Base-by-base conservation (phyloP, 495 filamentous ascomycete species). In the Lasiosphaeria miniovina region DNA sequence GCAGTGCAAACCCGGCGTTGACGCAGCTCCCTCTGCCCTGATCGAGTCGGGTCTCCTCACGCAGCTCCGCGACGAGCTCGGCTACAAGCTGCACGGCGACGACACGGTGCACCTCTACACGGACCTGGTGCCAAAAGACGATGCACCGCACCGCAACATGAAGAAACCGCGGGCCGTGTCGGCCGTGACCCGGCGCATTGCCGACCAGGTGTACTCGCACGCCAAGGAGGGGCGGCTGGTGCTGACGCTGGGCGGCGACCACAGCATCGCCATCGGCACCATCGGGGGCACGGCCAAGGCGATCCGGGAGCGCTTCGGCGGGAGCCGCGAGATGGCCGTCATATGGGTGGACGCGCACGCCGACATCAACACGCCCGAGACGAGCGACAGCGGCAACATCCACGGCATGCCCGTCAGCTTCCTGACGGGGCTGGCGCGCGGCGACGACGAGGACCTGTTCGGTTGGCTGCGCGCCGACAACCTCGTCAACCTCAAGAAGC, bases 321-420 rank as follows among this genome's bases (percentile, higher is more conserved):
- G 24, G 24, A 24, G 24, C 12, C 79, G 86, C 45, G 93, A 97
- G 60, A 83, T 96, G 49, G 93, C 91, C 0, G 90, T 99, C 7
- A 93, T 99, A 68, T 99, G 94, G 94, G 94, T 99, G 6, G 94
- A 99, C 74, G 94, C 94, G 24, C 94, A 99, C 69, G 90, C 93
- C 24, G 94, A 98, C 68, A 96, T 99, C 80, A 99, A 99, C 74
- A 89, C 89, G 10, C 94, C 94, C 50, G 92, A 97, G 81, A 89
- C 87, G 48, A 91, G 87, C 63, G 87, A 78, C 11, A 94, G 90
- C 56, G 94, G 94, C 2, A 98, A 98, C 71, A 90, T 99, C 63
- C 94, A 99, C 75, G 94, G 94, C 46, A 99, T 99, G 94, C 95
- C 94, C 8, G 90, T 98, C 57, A 86, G 90, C 3, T 99, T 96